Percentiles rank a stretch among this genome's conserved stretches.
Evolutionary conservation across 2,329 filamentous ascomycete species (phyloP).

Genomic region (Ophidiomyces ophidiicola): DNA sequence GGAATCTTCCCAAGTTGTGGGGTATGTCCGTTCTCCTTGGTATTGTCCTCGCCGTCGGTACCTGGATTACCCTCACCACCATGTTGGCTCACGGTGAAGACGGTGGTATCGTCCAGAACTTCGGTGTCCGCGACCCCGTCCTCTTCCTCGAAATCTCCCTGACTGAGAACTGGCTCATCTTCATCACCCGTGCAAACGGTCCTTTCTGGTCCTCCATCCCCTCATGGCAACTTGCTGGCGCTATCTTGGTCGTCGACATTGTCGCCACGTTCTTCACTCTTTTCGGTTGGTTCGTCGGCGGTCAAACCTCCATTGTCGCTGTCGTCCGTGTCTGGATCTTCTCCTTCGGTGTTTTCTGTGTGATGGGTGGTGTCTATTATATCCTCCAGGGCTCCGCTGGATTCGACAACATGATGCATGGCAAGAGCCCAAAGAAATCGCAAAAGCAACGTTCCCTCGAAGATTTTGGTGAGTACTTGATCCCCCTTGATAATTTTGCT

Average conservation of each 20-base stretch:
- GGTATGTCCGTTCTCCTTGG: conserved; percentile 80
- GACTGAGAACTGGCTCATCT: conserved; percentile 92
- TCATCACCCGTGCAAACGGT: conserved; percentile 86
- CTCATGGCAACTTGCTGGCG: conserved; percentile 69
- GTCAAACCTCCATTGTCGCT: conserved; percentile 63
- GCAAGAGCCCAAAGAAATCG: conserved; percentile 69
- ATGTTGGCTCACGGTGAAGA: conserved; percentile 57
- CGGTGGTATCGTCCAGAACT: conserved; percentile 82
- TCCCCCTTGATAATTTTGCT: conserved; percentile 7
- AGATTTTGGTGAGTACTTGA: conserved; percentile 69
- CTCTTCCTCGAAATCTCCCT: conserved; percentile 83
- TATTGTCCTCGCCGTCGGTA: conserved; percentile 66
- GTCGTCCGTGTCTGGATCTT: conserved; percentile 86
- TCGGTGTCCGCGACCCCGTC: conserved; percentile 67
- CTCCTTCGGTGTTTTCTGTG: conserved; percentile 78
- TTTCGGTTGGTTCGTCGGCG: conserved; percentile 67
- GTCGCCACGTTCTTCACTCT: conserved; percentile 74
- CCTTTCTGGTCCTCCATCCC: conserved; percentile 85
- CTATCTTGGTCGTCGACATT: conserved; percentile 70
- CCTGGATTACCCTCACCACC: conserved; percentile 80
- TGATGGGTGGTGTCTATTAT: conserved; percentile 68
- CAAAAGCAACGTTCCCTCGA: conserved; percentile 75
- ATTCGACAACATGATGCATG: conserved; percentile 90
- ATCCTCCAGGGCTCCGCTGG: conserved; percentile 66
- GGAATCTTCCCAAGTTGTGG: conserved; percentile 91